These are phyloP conservation scores for Calonectria hongkongensis DNA, from an alignment of 2,329 filamentous ascomycete species.

Conservation along the genomic window DNA sequence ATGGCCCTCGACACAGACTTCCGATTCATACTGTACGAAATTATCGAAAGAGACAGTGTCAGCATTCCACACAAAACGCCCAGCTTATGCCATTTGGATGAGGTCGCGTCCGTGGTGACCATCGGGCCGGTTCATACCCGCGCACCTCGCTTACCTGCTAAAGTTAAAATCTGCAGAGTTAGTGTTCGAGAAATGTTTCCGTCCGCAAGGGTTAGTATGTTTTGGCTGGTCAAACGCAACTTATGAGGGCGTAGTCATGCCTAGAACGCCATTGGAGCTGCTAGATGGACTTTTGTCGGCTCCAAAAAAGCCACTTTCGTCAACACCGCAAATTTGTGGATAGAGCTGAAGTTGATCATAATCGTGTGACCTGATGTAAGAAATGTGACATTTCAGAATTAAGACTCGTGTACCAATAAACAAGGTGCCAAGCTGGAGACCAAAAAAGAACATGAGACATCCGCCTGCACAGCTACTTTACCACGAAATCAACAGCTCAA, in stretches of 20 bases:
- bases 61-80: too few species aligned
- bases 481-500: neutral
- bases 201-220: neutral
- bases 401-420: too few species aligned
- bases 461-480: neutral
- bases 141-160: neutral
- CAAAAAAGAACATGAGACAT: too few species aligned
- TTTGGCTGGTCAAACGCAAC: neutral
- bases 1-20: neutral
- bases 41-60: neutral
- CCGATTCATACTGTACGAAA: neutral
- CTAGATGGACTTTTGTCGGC: neutral
- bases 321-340: neutral
- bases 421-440: too few species aligned
- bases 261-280: neutral
- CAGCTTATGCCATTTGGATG: neutral
- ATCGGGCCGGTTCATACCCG: conserved; percentile 5
- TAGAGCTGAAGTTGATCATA: neutral
- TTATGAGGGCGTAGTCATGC: neutral
- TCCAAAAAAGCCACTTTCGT: neutral
- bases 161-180: neutral
- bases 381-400: neutral
- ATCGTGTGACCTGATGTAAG: neutral
- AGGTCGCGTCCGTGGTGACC: neutral
- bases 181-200: neutral